Evolutionary conservation across 805 yeast genomes (phyloP), one percentile per base, ranked within the genome.

Genomic region (Torulaspora quercuum): DNA sequence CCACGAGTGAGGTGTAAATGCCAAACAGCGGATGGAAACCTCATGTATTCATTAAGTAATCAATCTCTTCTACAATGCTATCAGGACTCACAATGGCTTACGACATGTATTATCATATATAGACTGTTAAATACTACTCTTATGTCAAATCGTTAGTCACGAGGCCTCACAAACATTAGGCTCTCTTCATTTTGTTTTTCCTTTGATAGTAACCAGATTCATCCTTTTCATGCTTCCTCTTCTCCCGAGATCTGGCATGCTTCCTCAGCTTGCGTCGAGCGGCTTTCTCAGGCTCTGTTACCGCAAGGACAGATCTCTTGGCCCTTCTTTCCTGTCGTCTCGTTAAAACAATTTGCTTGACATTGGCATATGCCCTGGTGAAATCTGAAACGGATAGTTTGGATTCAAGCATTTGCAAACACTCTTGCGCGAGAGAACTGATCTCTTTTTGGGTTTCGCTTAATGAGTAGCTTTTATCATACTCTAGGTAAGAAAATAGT

Each of bases 261-360:
- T 83, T 85, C 62, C 70, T 80, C 52, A 85, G 54, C 64, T 82
- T 85, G 59, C 84, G 76, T 47, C 72, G 74, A 2, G 95, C 92
- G n/a, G 86, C 80, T 26, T 74, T 63, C 10, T 82, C 95, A 1
- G 97, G 97, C 3, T 82, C 83, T 13, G 71, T 73, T 7, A 89
- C 69, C 3, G 87, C 82, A 55, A 86, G 64, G 41, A 82, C 80
- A 0, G 95, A 82, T 39, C 88, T 71, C 54, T 80, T 81, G 0
- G 83, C 73, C 55, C 72, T 78, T 61, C 97, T 76, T 32, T 86
- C 94, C 41, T 73, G 72, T 52, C 97, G 75, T 59, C 86, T 75
- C 22, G 67, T 65, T 18, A 61, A 63, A 15, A 89, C 80, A 11
- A 52, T 51, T 45, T 72, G 76, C 55, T 78, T 76, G n/a, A 87